Evolutionary conservation across 352 stramenopile species (phyloP).

Genomic region (Lagenidium sp.): DNA sequence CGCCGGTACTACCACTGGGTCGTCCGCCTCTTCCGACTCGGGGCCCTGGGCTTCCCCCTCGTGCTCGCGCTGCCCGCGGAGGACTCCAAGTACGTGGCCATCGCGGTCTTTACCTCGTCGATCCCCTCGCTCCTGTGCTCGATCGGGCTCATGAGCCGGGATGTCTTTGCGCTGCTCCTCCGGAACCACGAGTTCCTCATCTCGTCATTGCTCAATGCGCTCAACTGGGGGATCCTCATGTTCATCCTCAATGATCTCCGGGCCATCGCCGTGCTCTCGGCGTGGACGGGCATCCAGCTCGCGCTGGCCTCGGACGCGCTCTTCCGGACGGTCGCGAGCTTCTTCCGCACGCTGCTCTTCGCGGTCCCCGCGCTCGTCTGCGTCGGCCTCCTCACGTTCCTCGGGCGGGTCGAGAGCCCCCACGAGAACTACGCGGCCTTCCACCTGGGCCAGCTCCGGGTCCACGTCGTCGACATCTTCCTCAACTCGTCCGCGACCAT

Average conservation of each 20-base stretch:
- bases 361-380: constrained; percentile 1
- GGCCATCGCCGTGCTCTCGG: background rate
- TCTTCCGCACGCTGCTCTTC: background rate
- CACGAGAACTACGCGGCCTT: constrained; percentile 2
- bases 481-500: constrained; percentile 12
- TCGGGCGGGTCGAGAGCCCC: background rate
- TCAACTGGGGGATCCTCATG: constrained; percentile 5
- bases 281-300: constrained; percentile 4
- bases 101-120: too few relatives aligned
- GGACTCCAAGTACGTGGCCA: background rate
- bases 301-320: constrained; percentile 4
- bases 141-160: too few relatives aligned
- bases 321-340: constrained; percentile 2
- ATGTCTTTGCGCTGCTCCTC: too few relatives aligned
- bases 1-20: constrained; percentile 4
- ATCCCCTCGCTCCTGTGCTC: too few relatives aligned
- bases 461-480: constrained; percentile 20
- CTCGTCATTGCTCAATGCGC: constrained; percentile 3
- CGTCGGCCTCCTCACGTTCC: background rate
- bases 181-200: too few relatives aligned
- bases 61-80: background rate
- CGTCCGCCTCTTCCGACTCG: constrained; percentile 4
- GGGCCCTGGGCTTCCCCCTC: background rate
- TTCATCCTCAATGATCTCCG: constrained; percentile 1
- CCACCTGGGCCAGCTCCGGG: constrained; percentile 16